These are phyloP conservation scores for Clathrospora elynae DNA, from an alignment of 2,329 filamentous ascomycete species.

Conservation along the genomic window DNA sequence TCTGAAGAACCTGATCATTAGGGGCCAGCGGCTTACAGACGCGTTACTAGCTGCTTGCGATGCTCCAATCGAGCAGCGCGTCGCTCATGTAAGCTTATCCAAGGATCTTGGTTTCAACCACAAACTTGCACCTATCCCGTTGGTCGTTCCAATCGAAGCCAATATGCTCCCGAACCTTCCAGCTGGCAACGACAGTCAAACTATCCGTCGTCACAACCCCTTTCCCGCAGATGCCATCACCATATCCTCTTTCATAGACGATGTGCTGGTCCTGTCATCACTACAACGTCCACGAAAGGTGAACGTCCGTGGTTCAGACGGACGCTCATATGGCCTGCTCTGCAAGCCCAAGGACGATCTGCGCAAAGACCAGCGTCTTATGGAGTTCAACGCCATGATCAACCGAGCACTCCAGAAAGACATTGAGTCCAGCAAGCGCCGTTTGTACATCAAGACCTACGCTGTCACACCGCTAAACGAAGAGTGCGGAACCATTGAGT, in stretches of 20 bases:
- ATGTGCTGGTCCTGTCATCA: conserved; percentile 87
- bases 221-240: conserved; percentile 87
- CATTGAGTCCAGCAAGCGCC: conserved; percentile 84
- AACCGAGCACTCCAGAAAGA: conserved; percentile 92
- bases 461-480: conserved; percentile 96
- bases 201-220: conserved; percentile 74
- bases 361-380: conserved; percentile 93
- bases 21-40: conserved; percentile 81
- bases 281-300: conserved; percentile 91
- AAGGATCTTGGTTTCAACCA: conserved; percentile 83
- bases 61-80: conserved; percentile 73
- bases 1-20: conserved; percentile 71
- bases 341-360: conserved; percentile 99
- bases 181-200: conserved; percentile 68
- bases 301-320: conserved; percentile 85
- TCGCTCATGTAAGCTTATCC: conserved; percentile 73
- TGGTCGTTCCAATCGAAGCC: conserved; percentile 88
- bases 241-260: conserved; percentile 79
- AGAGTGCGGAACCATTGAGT: conserved; percentile 97
- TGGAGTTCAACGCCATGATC: conserved; percentile 99
- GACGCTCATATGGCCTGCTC: conserved; percentile 83
- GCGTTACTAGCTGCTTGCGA: conserved; percentile 82
- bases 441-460: conserved; percentile 89
- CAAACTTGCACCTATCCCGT: conserved; percentile 76
- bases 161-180: conserved; percentile 84